Conservation (phyloP, 805 yeast genomes). For the Yarrowia hollandica region DNA sequence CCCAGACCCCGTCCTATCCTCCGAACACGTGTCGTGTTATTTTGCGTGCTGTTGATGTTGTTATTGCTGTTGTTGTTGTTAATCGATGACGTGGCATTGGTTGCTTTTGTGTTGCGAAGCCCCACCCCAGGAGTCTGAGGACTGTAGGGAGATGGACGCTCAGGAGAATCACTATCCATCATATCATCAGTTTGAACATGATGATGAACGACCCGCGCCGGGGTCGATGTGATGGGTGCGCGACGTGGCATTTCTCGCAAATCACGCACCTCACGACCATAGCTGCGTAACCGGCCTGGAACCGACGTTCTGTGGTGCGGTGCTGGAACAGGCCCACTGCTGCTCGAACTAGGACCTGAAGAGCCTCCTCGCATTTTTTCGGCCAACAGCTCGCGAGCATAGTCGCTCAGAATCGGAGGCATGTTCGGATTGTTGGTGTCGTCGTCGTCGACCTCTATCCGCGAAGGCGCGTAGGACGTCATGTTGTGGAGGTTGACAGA, state of each 20-base stretch:
- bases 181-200: not conserved
- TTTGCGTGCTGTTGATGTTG: no score
- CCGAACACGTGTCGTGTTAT: not conserved
- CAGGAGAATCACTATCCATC: slow-evolving; percentile 24
- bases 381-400: slow-evolving; percentile 55
- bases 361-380: slow-evolving; percentile 28
- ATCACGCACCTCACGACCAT: not conserved
- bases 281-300: slow-evolving; percentile 1
- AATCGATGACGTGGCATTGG: not conserved
- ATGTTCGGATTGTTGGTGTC: slow-evolving; percentile 49
- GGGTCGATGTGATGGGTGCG: not conserved
- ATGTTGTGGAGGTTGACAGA: not conserved
- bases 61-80: not conserved
- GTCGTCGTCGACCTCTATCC: slow-evolving; percentile 41
- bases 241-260: not conserved
- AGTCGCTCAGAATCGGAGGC: slow-evolving; percentile 62
- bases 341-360: no score
- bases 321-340: no score
- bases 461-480: slow-evolving; percentile 26
- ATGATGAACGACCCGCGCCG: not conserved
- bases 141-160: slow-evolving; percentile 7
- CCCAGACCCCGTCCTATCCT: slow-evolving; percentile 21
- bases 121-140: slow-evolving; percentile 17
- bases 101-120: not conserved
- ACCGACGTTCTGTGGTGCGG: not conserved